A percentile compares a stretch with the other conserved stretches of the same genome.
phyloP scores from a whole-genome alignment of 2,329 filamentous ascomycete species.

The Botrytis fragariae region DNA sequence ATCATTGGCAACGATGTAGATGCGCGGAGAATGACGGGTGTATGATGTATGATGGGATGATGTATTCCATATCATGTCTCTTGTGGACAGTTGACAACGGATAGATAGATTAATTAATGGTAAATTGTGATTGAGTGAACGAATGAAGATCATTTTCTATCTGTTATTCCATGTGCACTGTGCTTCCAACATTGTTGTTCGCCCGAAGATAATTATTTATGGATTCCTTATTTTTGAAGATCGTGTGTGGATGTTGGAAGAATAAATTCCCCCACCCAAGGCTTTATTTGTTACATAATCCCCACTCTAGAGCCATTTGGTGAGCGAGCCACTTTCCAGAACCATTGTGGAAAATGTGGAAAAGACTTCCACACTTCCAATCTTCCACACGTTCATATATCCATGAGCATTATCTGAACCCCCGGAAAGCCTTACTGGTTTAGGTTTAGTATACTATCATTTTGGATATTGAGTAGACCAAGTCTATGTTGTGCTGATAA shows the following conservation, averaged over 20 bases:
- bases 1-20: background rate
- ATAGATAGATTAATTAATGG: background rate
- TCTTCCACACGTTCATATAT: background rate
- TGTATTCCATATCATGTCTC: background rate
- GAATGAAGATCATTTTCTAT: background rate
- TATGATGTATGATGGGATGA: background rate
- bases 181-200: background rate
- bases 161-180: background rate
- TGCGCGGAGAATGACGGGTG: background rate
- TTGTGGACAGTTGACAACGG: background rate
- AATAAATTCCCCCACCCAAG: background rate
- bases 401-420: background rate
- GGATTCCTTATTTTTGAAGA: background rate
- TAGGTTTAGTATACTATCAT: background rate
- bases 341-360: background rate
- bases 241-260: background rate
- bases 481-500: background rate
- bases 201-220: background rate
- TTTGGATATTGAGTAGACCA: background rate
- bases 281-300: background rate
- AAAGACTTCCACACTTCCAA: background rate
- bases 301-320: background rate
- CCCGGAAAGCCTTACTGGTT: background rate
- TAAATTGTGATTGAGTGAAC: background rate
- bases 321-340: slow-evolving; percentile 14